phyloP scores from a whole-genome alignment of 2,329 filamentous ascomycete species.

The Chalaropsis ovoidea region DNA sequence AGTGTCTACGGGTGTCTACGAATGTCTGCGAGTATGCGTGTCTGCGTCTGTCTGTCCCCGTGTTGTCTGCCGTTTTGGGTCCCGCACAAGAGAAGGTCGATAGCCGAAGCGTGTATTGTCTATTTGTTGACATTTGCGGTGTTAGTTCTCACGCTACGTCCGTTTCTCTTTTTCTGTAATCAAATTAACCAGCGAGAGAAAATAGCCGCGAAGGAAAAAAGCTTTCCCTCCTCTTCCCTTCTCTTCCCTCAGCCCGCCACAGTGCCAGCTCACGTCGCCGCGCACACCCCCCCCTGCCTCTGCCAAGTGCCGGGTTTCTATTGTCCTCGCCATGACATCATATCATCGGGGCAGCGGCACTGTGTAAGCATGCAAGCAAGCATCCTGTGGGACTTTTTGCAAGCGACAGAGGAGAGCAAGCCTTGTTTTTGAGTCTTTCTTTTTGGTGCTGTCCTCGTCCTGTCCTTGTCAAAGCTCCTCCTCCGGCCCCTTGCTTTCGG shows the following conservation, averaged over 20 bases:
- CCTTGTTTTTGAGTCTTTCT: background rate
- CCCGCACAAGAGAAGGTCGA: no score
- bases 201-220: background rate
- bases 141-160: no score
- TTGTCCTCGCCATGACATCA: background rate
- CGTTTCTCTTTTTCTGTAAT: no score
- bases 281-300: background rate
- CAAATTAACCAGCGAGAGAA: no score
- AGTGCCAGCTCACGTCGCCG: background rate
- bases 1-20: no score
- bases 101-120: no score
- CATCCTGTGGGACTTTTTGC: background rate
- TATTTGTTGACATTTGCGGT: no score
- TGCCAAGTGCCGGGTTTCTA: background rate
- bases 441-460: background rate
- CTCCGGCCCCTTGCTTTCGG: background rate
- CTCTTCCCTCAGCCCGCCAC: background rate
- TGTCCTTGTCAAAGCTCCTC: background rate
- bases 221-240: no score
- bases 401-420: background rate
- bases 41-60: no score
- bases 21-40: no score
- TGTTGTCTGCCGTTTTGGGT: no score
- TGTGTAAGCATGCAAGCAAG: constrained; percentile 6
- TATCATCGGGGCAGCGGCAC: background rate